Evolutionary conservation across 169 alveolate species (phyloP).

Genomic region (Plasmodium ovale): DNA sequence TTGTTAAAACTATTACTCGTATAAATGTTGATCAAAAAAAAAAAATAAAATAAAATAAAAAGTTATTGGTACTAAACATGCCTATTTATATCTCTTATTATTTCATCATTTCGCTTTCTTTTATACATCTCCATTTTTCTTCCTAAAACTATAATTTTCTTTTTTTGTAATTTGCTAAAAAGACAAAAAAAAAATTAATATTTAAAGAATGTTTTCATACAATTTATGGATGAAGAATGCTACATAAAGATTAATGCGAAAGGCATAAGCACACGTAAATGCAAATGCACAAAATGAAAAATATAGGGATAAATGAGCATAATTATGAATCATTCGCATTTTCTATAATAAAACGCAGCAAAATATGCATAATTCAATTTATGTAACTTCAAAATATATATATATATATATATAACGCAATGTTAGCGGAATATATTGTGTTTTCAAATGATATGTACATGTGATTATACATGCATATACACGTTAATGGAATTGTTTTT

Average conservation of each 20-base stretch:
- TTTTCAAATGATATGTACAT: conserved; percentile 8
- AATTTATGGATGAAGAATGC: not conserved
- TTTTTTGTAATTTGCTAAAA: conserved; percentile 56
- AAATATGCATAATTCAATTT: too few species aligned
- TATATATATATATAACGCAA: too few species aligned
- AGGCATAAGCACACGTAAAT: not conserved
- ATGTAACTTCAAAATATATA: not conserved
- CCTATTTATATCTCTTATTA: conserved; percentile 58
- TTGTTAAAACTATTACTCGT: not conserved
- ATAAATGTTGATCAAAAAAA: conserved; percentile 1
- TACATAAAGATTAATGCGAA: not conserved
- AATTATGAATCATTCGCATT: conserved; percentile 2
- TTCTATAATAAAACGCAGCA: too few species aligned
- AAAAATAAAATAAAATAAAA: not conserved
- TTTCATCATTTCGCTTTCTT: conserved; percentile 33
- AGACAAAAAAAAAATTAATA: conserved; percentile 19
- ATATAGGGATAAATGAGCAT: too few species aligned
- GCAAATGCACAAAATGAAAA: not conserved
- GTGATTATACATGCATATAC: not conserved
- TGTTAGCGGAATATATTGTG: conserved; percentile 2
- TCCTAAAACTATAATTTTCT: conserved; percentile 60
- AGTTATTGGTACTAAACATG: not conserved
- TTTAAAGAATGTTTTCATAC: not conserved
- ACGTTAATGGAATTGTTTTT: too few species aligned
- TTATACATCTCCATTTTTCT: conserved; percentile 30